phyloP scores from a whole-genome alignment of 768 basidiomycete genomes.

The Tulasnella calospora region DNA sequence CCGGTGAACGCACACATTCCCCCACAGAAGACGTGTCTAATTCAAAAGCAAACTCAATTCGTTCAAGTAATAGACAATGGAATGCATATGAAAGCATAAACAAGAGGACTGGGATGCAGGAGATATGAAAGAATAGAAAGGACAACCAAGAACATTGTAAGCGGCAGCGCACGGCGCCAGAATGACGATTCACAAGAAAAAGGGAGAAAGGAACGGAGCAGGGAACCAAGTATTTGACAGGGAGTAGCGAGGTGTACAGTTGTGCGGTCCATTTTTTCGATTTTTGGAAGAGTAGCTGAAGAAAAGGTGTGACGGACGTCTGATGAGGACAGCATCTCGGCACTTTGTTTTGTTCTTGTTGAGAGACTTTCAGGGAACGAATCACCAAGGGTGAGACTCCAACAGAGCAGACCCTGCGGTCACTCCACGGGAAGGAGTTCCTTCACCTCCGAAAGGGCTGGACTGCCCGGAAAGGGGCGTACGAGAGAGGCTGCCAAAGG shows the following conservation, averaged over 20 bases:
- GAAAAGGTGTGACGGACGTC: not conserved
- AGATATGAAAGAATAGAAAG: constrained; percentile 11
- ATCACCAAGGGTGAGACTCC: constrained; percentile 7
- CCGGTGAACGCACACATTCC: no score
- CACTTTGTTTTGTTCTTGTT: constrained; percentile 11
- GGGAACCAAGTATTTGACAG: not conserved
- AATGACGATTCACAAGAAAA: not conserved
- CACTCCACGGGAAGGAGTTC: constrained; percentile 7
- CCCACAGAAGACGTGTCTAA: not conserved
- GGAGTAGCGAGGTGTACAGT: constrained; percentile 10
- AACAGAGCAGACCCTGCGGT: constrained; percentile 10
- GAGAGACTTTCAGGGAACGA: not conserved
- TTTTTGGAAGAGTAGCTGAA: not conserved
- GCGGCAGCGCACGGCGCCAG: not conserved
- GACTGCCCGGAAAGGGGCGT: constrained; percentile 24
- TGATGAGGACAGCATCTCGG: not conserved
- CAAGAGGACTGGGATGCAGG: constrained; percentile 1
- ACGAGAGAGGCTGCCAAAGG: constrained; percentile 3
- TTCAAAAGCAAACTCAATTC: constrained; percentile 10
- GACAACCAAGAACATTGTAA: not conserved
- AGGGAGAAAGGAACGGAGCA: not conserved
- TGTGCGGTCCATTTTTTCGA: not conserved
- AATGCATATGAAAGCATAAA: constrained; percentile 9
- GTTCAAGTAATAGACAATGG: constrained; percentile 10
- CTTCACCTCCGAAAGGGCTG: constrained; percentile 14